Base-by-base conservation (phyloP, 2,329 filamentous ascomycete species). In the Nothomitra cinnamomea region DNA sequence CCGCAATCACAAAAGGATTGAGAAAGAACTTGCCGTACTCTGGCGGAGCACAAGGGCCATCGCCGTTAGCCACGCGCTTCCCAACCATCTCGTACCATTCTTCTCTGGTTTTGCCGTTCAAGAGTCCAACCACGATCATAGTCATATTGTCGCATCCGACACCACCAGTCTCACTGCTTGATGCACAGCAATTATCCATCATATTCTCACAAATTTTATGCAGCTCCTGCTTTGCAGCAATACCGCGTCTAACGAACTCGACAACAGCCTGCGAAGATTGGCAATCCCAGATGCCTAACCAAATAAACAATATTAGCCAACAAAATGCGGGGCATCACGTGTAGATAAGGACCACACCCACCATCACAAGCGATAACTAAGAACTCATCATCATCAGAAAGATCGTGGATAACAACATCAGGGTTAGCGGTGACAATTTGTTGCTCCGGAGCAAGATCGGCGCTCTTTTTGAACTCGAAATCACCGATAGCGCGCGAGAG, bases 111-210 rank as follows among this genome's bases (percentile, higher is more conserved):
- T 86, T 88, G 67, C 90, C 92, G 64, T 86, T 80, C 61, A 98
- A 78, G 66, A 98, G 80, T 60, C 84, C 92, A 64, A 98, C 73
- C 60, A 98, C 78, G 61, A 83, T 74, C 85, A 98, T 96, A 61
- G 92, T 98, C 92, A 98, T 98, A 75, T 98, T 98, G 74, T 98
- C 92, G 69, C 92, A 98, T 57, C 92, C 92, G 57, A 98, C 90
- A 58, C 92, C 92, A 54, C 92, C 92, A 32, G 90, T 95, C 71
- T 98, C 92, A 60, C 89, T 95, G 77, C 94, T 96, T 57, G 89
- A 94, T 41, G 92, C 89, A 59, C 98, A 76, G 67, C 92, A 98
- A 73, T 96, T 98, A 74, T 98, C 90, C 92, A 98, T 98, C 87
- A 98, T 95, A 73, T 98, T 98, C 72, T 98, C 92, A 69, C 90